Base-by-base conservation (phyloP, 2,329 filamentous ascomycete genomes). In the Coniochaeta pulveracea region DNA sequence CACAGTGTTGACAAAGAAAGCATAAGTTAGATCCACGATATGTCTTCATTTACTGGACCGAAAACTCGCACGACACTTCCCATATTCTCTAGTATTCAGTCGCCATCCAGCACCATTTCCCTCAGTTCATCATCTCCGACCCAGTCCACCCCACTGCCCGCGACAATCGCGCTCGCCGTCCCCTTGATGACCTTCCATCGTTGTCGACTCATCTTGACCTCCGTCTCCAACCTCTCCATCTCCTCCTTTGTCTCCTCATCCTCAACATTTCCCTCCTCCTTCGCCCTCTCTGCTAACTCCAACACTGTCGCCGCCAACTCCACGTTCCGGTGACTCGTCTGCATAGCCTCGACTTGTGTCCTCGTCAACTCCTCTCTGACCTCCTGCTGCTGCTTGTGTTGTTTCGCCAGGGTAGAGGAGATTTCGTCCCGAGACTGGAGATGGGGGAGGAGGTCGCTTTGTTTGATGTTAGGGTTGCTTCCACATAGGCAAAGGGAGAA, bases 111-210 rank as follows among this genome's bases (percentile, higher is more conserved):
- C 17, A 93, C 84, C 39, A 89, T 64, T 33, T 74, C 71, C 37
- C 72, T 65, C 40, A 93, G 58, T 38, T 63, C 65, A 33, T 76
- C 67, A 54, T 93, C 76, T 25, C 69, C 62, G 10, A 74, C 76
- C 85, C 85, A 93, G 48, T 93, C 77, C 34, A 91, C 64, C 29
- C 85, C 85, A 52, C 85, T 93, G 3, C 82, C 84, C 5, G 76
- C 82, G 29, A 93, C 71, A 35, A 86, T 69, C 12, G 80, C 84
- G 47, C 80, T 82, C n/a, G 81, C 69, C 26, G 85, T 73, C 16
- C 74, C 81, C 58, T 89, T 91, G 54, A 89, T 72, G 14, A 80
- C 75, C 47, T 75, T 74, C 76, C 78, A 85, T 47, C 70, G 69
- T 43, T 76, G 73, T 40, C 72, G 72, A 50, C 75, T 79, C 15